These are phyloP conservation scores for Lippia alba DNA, from an alignment of 305 asterid genomes.

Conservation along the genomic window DNA sequence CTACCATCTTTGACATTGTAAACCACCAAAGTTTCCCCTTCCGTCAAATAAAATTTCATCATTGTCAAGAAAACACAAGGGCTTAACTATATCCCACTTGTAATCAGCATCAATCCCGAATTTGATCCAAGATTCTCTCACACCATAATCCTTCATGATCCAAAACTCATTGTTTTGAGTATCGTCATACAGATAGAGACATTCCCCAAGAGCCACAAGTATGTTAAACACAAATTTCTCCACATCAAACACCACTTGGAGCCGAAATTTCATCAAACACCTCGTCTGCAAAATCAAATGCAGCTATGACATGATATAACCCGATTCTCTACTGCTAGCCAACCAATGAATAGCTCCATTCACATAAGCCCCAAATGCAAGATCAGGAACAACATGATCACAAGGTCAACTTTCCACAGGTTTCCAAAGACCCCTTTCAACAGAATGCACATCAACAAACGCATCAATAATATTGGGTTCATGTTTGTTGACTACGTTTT, in stretches of 20 bases:
- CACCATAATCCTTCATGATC: no score
- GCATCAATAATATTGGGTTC: slow-evolving; percentile 42
- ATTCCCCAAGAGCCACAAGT: slow-evolving; percentile 45
- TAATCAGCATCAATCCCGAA: no score
- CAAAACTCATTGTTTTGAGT: slow-evolving; percentile 35
- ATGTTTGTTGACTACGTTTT: no score
- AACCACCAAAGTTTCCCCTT: no score
- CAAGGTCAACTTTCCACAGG: slow-evolving; percentile 46
- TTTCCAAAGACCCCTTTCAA: slow-evolving; percentile 46
- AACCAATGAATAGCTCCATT: slow-evolving; percentile 64
- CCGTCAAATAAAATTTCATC: no score
- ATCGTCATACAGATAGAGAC: slow-evolving; percentile 52
- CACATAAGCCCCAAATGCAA: slow-evolving; percentile 44
- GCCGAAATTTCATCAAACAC: slow-evolving; percentile 43
- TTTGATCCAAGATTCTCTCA: no score
- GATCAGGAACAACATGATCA: slow-evolving; percentile 41
- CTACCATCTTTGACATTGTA: no score
- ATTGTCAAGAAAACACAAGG: no score
- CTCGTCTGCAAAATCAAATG: slow-evolving; percentile 44
- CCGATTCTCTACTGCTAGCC: slow-evolving; percentile 30
- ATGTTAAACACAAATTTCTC: slow-evolving; percentile 19
- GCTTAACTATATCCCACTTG: no score
- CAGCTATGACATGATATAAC: slow-evolving; percentile 40
- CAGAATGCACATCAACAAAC: slow-evolving; percentile 52
- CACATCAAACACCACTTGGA: slow-evolving; percentile 37